Evolutionary conservation across 495 filamentous ascomycete species (phyloP), one percentile per base, ranked within the genome.

Genomic region (Aspergillus panamensis): DNA sequence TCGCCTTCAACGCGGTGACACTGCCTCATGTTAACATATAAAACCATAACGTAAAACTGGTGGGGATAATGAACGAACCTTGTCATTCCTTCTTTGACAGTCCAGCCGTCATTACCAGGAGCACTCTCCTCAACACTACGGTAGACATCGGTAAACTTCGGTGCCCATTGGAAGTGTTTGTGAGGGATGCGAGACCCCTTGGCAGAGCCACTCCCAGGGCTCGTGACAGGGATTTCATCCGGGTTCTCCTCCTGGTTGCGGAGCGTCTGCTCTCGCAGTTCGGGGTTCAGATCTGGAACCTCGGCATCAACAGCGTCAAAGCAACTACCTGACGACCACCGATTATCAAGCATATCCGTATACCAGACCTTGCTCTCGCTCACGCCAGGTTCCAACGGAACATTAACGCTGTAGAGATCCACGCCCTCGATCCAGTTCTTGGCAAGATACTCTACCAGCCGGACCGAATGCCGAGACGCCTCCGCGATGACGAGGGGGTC

Each of bases 81-180:
- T 6, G 92, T 91, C 74, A 87, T 87, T 42, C 90, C 88, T 69
- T 92, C 85, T 70, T 88, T 88, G 12, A 98, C 88, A 13, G 85
- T 86, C 94, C 93, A 97, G 35, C 94, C 94, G 78, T 98, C 94
- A 71, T 92, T 95, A 20, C 94, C 94, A 14, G 91, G 88, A 48
- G 74, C 75, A 53, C 85, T 83, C 56, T 89, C 83, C 61, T 94
- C 87, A 25, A 96, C 91, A 51, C 87, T 91, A 59, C 84, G 80
- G 69, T 89, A 87, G 2, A 98, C 89, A 75, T 96, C 92, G 17
- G 81, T 75, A 70, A 96, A 94, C 55, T 84, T 84, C 1, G 94
- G 94, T 55, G 88, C 82, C 94, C 94, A 98, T 72, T 90, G 90
- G 76, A 97, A 98, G 70, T 96, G 89, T 69, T 88, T 91, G 69